Percentiles rank a stretch among this genome's conserved stretches.
Evolutionary conservation across 768 basidiomycete genomes (phyloP).

Genomic region (Pisolithus marmoratus): DNA sequence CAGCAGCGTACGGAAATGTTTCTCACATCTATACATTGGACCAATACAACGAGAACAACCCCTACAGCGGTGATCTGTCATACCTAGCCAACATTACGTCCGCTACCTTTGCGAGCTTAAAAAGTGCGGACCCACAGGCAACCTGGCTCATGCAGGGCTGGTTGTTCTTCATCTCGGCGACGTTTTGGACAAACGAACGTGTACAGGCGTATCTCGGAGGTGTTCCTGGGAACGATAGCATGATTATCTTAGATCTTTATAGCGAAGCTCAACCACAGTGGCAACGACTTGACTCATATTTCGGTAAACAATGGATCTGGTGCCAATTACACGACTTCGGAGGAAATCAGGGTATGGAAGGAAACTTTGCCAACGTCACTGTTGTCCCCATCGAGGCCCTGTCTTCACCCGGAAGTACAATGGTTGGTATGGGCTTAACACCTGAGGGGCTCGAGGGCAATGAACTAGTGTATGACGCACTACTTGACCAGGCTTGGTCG

Average conservation of each 20-base stretch:
- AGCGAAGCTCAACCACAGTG: conserved; percentile 37
- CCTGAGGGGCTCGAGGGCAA: no score
- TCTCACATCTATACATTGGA: conserved; percentile 41
- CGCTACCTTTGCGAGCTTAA: conserved; percentile 32
- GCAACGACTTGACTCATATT: conserved; percentile 35
- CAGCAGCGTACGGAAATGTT: conserved; percentile 31
- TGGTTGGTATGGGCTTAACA: no score
- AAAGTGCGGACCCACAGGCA: conserved; percentile 34
- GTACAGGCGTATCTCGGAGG: conserved; percentile 36
- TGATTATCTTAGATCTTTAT: conserved; percentile 39
- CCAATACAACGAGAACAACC: conserved; percentile 40
- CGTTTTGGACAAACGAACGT: conserved; percentile 37
- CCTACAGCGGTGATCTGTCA: conserved; percentile 26
- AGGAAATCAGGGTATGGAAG: conserved; percentile 34
- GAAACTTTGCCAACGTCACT: conserved; percentile 33
- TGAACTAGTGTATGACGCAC: no score
- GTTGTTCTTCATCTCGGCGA: conserved; percentile 32
- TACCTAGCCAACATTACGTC: conserved; percentile 31
- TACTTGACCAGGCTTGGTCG: no score
- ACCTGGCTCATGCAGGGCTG: conserved; percentile 40
- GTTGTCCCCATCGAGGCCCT: no score
- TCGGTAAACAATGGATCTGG: conserved; percentile 38
- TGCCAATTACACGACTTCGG: conserved; percentile 37
- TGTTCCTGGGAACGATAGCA: conserved; percentile 29
- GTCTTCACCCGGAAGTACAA: no score